Base-by-base conservation (phyloP, 371 early-diverging fungal genomes). In the Paramicrosporidium saccamoebae region DNA sequence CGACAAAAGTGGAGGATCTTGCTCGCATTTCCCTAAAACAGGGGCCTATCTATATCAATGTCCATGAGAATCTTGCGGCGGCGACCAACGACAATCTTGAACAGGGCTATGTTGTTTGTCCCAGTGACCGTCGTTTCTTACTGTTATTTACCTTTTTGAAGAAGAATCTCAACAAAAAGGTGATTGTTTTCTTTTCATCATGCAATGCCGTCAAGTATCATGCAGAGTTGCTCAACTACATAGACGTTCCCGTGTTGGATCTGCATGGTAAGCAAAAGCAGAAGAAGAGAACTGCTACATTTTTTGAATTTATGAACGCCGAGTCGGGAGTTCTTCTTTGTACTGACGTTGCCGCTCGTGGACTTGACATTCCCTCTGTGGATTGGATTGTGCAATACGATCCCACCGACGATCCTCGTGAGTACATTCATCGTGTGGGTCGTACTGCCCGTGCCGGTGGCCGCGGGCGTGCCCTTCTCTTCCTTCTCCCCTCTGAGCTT, bases 351-450 rank as follows among this genome's bases (percentile, higher is more conserved):
- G 94, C 88, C 12, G 88, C 95, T 3, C 60, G 98, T 47, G 98
- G 98, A 1, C 48, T 97, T 14, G 98, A 97, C 48, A 82, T 97
- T 32, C 79, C 90, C 14, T 61, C 69, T 7, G 92, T 95, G 8
- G 92, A 92, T 39, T 75, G 82, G 73, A 82, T 97, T 32, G 66
- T 95, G 29, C 95, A 97, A 44, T 97, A 62, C 42, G 98, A 97
- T 46, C 77, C 92, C 9, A 94, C 98, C 34, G 77, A 82, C 66
- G 90, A 79, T 50, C 75, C 78, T 25, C 62, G 64, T 42, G 86
- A 90, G 37, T 96, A 94, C 42, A 84, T 92, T 32, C 97, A 96
- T 41, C 67, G 97, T 34, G 88, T 92, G 11, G 97, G 97, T 11
- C 63, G 97, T 31, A 96, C 95, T 2, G 97, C 94, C 4, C 64